phyloP scores from a whole-genome alignment of 192 early-diverging fungal species.

The Coemansia sp. region DNA sequence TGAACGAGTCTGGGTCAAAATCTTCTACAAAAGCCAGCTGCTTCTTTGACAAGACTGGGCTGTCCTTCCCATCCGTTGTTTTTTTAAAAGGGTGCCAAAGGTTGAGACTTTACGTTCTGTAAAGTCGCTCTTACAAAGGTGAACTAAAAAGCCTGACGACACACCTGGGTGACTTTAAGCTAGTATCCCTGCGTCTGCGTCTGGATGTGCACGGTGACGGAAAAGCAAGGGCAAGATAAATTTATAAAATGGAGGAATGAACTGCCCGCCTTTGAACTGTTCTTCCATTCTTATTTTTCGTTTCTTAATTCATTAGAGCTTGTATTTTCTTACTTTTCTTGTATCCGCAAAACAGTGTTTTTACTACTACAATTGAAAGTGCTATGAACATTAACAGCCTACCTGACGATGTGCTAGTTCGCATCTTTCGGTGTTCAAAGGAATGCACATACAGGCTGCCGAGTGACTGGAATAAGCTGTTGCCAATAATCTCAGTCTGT shows the following conservation, averaged over 20 bases:
- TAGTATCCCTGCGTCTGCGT: background rate
- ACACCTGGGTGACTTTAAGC: background rate
- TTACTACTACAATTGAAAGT: background rate
- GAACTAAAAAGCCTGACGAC: background rate
- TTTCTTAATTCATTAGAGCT: background rate
- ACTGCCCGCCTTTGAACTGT: background rate
- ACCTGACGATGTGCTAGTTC: background rate
- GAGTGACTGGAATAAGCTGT: slow-evolving; percentile 2
- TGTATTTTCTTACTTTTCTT: background rate
- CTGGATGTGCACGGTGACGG: too few relatives aligned
- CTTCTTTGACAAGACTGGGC: background rate
- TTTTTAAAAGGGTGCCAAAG: background rate
- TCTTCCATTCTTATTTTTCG: background rate
- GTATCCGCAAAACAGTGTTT: background rate
- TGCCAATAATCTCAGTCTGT: slow-evolving; percentile 3
- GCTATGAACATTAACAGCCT: slow-evolving; percentile 3
- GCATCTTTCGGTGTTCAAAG: background rate
- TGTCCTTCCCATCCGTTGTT: background rate
- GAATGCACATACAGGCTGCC: background rate
- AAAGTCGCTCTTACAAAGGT: background rate
- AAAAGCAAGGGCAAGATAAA: background rate
- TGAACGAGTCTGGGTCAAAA: background rate
- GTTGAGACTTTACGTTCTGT: background rate
- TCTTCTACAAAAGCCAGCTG: background rate
- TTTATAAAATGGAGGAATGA: too few relatives aligned